A percentile compares a stretch with the other conserved stretches of the same genome.
Conservation (phyloP, 371 early-diverging fungal genomes). For the Lichtheimia ornata region DNA sequence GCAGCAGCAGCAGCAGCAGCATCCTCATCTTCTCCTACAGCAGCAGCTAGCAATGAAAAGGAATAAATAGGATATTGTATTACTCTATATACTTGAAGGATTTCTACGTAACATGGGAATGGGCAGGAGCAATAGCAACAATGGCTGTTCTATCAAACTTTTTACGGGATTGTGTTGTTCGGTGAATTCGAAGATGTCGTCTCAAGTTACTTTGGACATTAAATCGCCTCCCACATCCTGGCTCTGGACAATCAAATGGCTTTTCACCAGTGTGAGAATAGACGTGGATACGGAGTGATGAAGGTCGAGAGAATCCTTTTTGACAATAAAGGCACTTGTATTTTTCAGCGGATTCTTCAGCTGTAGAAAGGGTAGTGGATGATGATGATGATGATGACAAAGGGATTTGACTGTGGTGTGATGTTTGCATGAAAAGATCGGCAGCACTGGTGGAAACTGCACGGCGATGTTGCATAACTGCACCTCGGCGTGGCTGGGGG, state of each 20-base stretch:
- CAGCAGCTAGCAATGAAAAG: background rate
- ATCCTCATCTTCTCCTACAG: background rate
- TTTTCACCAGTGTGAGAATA: constrained; percentile 70
- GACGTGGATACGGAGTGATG: constrained; percentile 59
- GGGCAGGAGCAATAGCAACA: background rate
- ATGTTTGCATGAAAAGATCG: background rate
- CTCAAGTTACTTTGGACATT: constrained; percentile 66
- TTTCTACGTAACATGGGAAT: background rate
- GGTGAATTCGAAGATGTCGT: constrained; percentile 55
- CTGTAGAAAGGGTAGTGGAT: too few relatives aligned
- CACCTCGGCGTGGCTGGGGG: background rate
- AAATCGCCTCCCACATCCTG: constrained; percentile 58
- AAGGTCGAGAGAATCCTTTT: constrained; percentile 62
- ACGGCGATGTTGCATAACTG: background rate
- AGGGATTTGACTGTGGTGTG: too few relatives aligned
- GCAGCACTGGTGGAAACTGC: background rate
- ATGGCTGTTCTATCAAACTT: background rate
- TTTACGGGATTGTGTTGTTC: background rate
- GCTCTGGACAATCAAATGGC: constrained; percentile 55
- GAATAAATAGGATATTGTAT: background rate
- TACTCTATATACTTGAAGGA: background rate
- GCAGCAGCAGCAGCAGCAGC: background rate
- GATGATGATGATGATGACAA: too few relatives aligned
- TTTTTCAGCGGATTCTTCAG: background rate
- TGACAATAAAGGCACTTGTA: constrained; percentile 54